A percentile compares a stretch with the other conserved stretches of the same genome.
phyloP scores from a whole-genome alignment of 257 asterid genomes.

The Euphrasia confusa region DNA sequence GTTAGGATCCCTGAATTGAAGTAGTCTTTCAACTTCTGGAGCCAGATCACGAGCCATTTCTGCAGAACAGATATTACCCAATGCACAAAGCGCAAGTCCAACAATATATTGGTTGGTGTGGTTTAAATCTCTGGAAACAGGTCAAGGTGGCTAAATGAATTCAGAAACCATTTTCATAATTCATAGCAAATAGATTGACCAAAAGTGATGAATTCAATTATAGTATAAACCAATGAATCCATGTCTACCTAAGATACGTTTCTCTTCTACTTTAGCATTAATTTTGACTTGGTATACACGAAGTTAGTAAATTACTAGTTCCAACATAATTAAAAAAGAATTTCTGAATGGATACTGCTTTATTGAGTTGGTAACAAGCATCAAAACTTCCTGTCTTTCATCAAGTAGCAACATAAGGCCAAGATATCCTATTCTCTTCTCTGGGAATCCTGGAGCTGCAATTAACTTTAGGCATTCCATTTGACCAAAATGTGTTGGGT shows the following conservation, averaged over 20 bases:
- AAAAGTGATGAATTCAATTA: slow-evolving; percentile 22
- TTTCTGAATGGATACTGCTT: slow-evolving; percentile 74
- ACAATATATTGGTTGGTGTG: slow-evolving; percentile 95
- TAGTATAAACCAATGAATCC: slow-evolving; percentile 12
- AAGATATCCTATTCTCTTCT: slow-evolving; percentile 97
- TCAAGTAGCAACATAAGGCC: slow-evolving; percentile 98
- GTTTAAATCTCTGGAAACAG: slow-evolving; percentile 74
- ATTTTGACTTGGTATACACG: slow-evolving; percentile 18
- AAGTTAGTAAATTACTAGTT: slow-evolving; percentile 13
- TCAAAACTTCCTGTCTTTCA: slow-evolving; percentile 98
- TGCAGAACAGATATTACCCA: slow-evolving; percentile 97
- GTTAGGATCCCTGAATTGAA: slow-evolving; percentile 96
- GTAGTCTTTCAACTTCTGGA: slow-evolving; percentile 93
- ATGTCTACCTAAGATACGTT: slow-evolving; percentile 16
- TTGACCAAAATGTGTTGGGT: slow-evolving; percentile 99
- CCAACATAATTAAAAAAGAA: slow-evolving; percentile 19
- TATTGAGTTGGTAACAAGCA: slow-evolving; percentile 97
- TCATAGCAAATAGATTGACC: slow-evolving; percentile 25
- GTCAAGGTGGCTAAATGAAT: slow-evolving; percentile 44
- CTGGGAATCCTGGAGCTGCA: slow-evolving; percentile 97
- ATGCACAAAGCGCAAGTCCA: slow-evolving; percentile 98
- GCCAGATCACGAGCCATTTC: slow-evolving; percentile 99
- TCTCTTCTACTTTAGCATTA: slow-evolving; percentile 9
- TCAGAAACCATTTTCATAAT: slow-evolving; percentile 21
- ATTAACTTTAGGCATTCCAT: slow-evolving; percentile 96